phyloP scores from a whole-genome alignment of 306 rosid species.

The Cyamopsis tetragonoloba region DNA sequence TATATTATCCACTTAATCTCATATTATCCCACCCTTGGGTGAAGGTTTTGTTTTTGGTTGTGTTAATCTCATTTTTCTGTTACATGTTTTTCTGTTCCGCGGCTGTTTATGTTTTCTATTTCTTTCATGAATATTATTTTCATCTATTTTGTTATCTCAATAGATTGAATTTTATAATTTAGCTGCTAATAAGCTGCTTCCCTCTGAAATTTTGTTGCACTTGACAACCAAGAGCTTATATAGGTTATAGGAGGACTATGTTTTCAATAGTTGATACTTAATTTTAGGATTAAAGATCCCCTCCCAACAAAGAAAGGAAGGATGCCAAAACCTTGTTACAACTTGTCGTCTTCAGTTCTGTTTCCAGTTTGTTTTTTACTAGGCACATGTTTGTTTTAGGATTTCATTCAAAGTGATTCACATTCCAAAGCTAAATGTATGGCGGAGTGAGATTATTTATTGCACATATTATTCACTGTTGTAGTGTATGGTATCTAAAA shows the following conservation, averaged over 20 bases:
- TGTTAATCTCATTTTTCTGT: not conserved
- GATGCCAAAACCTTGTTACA: not conserved
- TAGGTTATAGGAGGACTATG: not conserved
- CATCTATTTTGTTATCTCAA: not conserved
- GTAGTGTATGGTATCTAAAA: too few species aligned
- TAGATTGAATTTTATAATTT: not conserved
- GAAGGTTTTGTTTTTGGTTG: not conserved
- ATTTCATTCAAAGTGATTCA: too few species aligned
- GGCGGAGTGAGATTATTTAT: too few species aligned
- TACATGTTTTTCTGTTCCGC: not conserved
- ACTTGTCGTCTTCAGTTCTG: not conserved
- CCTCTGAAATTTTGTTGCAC: not conserved
- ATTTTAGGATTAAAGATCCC: not conserved
- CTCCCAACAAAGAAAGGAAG: not conserved
- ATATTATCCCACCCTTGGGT: not conserved
- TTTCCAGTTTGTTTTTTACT: not conserved
- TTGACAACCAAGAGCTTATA: not conserved
- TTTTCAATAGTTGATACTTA: not conserved
- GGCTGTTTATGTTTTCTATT: not conserved
- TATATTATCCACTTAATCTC: not conserved
- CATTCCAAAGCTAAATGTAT: too few species aligned
- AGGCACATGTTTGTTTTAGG: too few species aligned
- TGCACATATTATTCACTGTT: too few species aligned
- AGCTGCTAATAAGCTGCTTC: not conserved
- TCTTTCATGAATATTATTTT: not conserved